phyloP scores from a whole-genome alignment of 73 alveolate species.

The Blepharisma japonicum region DNA sequence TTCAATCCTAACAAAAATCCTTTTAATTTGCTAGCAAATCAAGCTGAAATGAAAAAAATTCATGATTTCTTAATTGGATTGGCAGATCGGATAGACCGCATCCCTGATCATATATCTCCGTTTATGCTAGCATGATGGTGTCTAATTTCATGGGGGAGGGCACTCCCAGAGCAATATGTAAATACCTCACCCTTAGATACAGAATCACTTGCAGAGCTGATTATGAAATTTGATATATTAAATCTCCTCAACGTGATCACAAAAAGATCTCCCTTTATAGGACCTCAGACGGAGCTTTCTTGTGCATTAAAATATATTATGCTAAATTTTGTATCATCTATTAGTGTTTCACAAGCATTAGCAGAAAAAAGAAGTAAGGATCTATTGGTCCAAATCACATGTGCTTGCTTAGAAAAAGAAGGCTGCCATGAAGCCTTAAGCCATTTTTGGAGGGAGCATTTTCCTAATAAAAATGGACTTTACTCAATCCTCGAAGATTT shows the following conservation, averaged over 20 bases:
- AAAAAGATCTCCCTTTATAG: neutral
- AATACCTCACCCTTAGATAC: neutral
- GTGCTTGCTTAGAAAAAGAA: slow-evolving; percentile 1
- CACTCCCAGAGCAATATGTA: neutral
- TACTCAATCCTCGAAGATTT: neutral
- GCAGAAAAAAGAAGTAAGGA: neutral
- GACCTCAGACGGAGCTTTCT: neutral
- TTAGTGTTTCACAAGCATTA: neutral
- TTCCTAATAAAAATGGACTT: slow-evolving; percentile 1
- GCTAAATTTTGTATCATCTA: neutral
- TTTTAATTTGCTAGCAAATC: neutral
- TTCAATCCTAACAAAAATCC: slow-evolving; percentile 1
- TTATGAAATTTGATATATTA: neutral
- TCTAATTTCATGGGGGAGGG: neutral
- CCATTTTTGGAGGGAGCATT: slow-evolving; percentile 8
- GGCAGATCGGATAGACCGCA: neutral
- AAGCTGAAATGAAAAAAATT: neutral
- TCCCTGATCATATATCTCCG: neutral
- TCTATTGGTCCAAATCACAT: neutral
- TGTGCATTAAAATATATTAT: neutral
- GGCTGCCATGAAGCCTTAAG: neutral
- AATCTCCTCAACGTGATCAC: neutral
- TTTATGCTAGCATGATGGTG: slow-evolving; percentile 2
- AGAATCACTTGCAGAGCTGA: neutral
- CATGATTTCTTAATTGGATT: neutral